Evolutionary conservation across 306 rosid species (phyloP), one percentile per base, ranked within the genome.

Genomic region (Ammopiptanthus mongolicus): DNA sequence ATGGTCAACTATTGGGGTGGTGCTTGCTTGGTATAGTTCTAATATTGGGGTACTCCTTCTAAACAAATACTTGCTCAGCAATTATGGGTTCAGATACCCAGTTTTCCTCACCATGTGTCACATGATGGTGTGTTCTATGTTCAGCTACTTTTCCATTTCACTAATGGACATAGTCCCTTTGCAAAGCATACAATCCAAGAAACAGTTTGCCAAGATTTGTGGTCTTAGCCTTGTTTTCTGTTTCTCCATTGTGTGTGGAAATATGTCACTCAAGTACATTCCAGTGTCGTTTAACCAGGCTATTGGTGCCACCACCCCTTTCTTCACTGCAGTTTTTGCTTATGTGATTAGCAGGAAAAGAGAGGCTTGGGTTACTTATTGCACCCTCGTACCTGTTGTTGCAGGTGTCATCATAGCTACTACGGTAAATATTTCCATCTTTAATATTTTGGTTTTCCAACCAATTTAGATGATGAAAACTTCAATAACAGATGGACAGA

Each of bases 211-310:
- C 13, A 77, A 77, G 44, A 67, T 77, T 14, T 67, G 61, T 55
- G 48, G 58, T 5, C 25, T 77, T 4, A 67, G 81, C 33, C 36
- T 77, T 2, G 75, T 77, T 57, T 77, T 77, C 69, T 77, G 75
- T 8, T 55, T 77, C 74, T 77, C 81, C 5, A 59, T 77, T 37
- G 81, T 77, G 19, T 77, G 74, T 14, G 81, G 75, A 19, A 77
- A 77, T 28, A 53, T 75, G 6, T 75, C 80, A 0, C 65, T 75
- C 0, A 77, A 33, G 22, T 77, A 55, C 46, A 65, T 77, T 0
- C 75, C 81, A 1, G 69, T 67, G 69, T 77, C 81, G 50, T 77
- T 77, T 56, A 77, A 77, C 29, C 81, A 77, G 59, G 81, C 81
- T 2, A 67, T 77, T 9, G 81, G 81, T 13, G 81, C 80, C 41